phyloP scores from a whole-genome alignment of 495 filamentous ascomycete species.

The Daldinia concentrica region DNA sequence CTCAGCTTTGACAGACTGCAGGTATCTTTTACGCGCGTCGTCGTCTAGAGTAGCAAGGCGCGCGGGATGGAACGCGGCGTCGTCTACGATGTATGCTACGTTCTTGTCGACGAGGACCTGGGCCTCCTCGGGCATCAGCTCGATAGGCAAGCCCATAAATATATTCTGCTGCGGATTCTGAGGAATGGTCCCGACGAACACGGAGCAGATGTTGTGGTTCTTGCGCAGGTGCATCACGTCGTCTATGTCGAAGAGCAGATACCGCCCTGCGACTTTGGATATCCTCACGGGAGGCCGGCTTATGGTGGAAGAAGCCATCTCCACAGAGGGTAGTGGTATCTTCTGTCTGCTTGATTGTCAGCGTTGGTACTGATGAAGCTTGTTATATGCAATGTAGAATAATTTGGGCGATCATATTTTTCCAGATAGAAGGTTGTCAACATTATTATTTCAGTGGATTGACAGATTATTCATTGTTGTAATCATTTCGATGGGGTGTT shows the following conservation, averaged over 20 bases:
- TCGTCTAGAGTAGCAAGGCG: slow-evolving; percentile 67
- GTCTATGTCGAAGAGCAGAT: slow-evolving; percentile 88
- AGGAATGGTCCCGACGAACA: slow-evolving; percentile 85
- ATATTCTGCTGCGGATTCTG: slow-evolving; percentile 95
- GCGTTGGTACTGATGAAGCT: slow-evolving; percentile 15
- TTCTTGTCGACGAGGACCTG: slow-evolving; percentile 82
- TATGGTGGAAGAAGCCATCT: slow-evolving; percentile 41
- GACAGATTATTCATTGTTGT: slow-evolving; percentile 78
- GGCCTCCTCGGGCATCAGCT: slow-evolving; percentile 92
- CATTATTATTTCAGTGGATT: slow-evolving; percentile 77
- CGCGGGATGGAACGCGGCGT: slow-evolving; percentile 69
- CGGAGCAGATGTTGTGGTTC: slow-evolving; percentile 85
- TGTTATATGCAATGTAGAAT: not conserved
- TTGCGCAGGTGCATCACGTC: slow-evolving; percentile 82
- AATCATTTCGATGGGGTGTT: slow-evolving; percentile 67
- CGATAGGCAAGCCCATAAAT: slow-evolving; percentile 86
- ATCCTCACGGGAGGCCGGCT: slow-evolving; percentile 69
- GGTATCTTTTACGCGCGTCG: slow-evolving; percentile 59
- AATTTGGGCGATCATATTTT: slow-evolving; percentile 47
- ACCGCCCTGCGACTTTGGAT: slow-evolving; percentile 80
- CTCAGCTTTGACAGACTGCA: slow-evolving; percentile 53
- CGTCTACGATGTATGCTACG: slow-evolving; percentile 81
- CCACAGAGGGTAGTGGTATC: slow-evolving; percentile 2
- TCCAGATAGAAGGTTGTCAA: slow-evolving; percentile 51
- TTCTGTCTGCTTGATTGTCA: slow-evolving; percentile 38